Evolutionary conservation across 371 early-diverging fungal genomes (phyloP).

Genomic region (Massospora cicadina): DNA sequence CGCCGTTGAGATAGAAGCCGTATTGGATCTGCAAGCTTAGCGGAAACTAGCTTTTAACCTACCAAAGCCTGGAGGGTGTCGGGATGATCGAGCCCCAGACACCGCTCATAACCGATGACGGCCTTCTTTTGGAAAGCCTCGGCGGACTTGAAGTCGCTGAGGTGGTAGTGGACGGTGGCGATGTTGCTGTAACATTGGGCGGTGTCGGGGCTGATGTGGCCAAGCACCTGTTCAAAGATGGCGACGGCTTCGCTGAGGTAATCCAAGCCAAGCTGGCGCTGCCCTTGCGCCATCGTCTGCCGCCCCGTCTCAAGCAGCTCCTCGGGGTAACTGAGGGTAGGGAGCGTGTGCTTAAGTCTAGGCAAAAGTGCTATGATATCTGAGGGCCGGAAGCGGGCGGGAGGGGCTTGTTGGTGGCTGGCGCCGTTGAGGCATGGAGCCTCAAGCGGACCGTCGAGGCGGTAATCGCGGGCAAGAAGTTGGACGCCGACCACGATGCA

Average conservation of each 20-base stretch:
- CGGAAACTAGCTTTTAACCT: conserved; percentile 13
- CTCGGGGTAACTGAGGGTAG: conserved; percentile 41
- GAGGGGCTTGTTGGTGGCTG: conserved; percentile 16
- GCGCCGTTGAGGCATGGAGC: conserved; percentile 14
- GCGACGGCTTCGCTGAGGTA: conserved; percentile 63
- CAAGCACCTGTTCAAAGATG: conserved; percentile 80
- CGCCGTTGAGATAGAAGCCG: conserved; percentile 70
- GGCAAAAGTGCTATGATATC: conserved; percentile 73
- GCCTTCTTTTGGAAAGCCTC: conserved; percentile 70
- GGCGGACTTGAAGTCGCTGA: conserved; percentile 55
- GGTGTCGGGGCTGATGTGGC: conserved; percentile 76
- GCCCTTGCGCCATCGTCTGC: conserved; percentile 48
- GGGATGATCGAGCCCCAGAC: conserved; percentile 67
- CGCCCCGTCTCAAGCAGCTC: conserved; percentile 72
- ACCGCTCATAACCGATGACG: conserved; percentile 67
- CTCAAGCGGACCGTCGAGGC: conserved; percentile 12
- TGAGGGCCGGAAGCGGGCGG: conserved; percentile 37
- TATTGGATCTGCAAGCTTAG: conserved; percentile 37
- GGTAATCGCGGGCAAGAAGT: conserved; percentile 36
- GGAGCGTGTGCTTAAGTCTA: conserved; percentile 53
- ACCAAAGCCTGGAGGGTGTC: conserved; percentile 82
- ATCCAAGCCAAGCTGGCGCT: conserved; percentile 53
- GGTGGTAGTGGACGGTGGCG: conserved; percentile 68
- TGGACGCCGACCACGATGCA: conserved; percentile 74
- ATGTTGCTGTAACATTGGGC: conserved; percentile 68